phyloP scores from a whole-genome alignment of 1,284 basidiomycete species.

The Sporisorium sorghi region DNA sequence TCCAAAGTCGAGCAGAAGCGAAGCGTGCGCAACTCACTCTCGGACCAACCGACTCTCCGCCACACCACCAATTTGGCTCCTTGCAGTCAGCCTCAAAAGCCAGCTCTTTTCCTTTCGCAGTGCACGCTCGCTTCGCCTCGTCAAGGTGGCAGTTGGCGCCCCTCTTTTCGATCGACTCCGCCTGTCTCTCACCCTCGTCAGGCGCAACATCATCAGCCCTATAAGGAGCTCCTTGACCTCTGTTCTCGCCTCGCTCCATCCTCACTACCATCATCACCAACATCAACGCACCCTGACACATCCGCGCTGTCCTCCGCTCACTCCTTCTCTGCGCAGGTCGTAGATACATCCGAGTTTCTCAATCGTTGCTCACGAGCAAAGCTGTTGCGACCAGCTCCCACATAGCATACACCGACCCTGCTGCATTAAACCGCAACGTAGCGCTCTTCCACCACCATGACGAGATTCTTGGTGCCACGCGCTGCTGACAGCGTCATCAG shows the following conservation, averaged over 20 bases:
- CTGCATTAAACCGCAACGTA: neutral
- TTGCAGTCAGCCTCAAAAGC: neutral
- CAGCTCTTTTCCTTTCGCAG: neutral
- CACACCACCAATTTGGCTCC: no score
- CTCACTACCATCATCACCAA: neutral
- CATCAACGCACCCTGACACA: neutral
- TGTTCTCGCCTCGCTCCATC: neutral
- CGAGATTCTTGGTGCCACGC: conserved; percentile 32
- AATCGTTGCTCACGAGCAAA: neutral
- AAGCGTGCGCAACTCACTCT: no score
- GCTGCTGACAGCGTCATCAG: conserved; percentile 72
- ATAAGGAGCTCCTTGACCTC: no score
- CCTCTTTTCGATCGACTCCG: neutral
- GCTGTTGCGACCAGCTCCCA: neutral
- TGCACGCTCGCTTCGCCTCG: neutral
- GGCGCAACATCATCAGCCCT: neutral
- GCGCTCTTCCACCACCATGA: conserved; percentile 5
- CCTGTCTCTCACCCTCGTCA: neutral
- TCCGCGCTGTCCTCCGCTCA: neutral
- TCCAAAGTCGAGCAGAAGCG: no score
- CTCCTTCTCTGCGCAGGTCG: conserved; percentile 15
- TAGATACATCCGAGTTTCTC: conserved; percentile 1
- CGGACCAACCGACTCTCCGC: no score
- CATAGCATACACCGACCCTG: conserved; percentile 2
- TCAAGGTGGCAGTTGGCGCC: conserved; percentile 1